These are phyloP conservation scores for Ogataea hybrid DNA, from an alignment of 1,139 yeast genomes.

Conservation along the genomic window DNA sequence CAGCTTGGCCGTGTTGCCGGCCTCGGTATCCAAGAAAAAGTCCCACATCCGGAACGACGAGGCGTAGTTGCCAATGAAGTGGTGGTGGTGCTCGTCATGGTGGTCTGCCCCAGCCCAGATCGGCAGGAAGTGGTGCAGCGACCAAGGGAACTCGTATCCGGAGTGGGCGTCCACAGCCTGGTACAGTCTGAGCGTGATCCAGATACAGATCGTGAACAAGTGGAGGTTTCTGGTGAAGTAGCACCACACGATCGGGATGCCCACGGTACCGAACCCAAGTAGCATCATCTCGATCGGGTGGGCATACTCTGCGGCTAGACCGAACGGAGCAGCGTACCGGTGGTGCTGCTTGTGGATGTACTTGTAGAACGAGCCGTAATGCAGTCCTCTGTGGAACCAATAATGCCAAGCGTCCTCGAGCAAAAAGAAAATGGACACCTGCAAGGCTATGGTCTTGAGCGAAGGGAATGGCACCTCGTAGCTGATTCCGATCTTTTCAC, in stretches of 20 bases:
- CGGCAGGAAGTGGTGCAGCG: slow-evolving; percentile 85
- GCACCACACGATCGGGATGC: slow-evolving; percentile 76
- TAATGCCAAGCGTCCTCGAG: slow-evolving; percentile 96
- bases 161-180: slow-evolving; percentile 98
- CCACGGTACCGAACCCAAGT: slow-evolving; percentile 92
- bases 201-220: slow-evolving; percentile 74
- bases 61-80: slow-evolving; percentile 90
- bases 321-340: slow-evolving; percentile 96
- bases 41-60: slow-evolving; percentile 94
- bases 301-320: slow-evolving; percentile 94
- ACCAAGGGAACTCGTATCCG: slow-evolving; percentile 97
- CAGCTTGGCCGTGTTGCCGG: too few species aligned
- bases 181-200: slow-evolving; percentile 86
- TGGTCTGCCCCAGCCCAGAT: slow-evolving; percentile 99
- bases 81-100: slow-evolving; percentile 95
- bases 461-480: too few species aligned
- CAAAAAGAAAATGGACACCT: slow-evolving; percentile 72
- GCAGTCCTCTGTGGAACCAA: slow-evolving; percentile 88
- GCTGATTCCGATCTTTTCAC: too few species aligned
- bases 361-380: slow-evolving; percentile 81
- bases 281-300: slow-evolving; percentile 92
- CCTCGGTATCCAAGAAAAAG: too few species aligned
- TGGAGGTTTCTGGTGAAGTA: slow-evolving; percentile 69
- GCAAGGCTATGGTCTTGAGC: slow-evolving; percentile 54
- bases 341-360: slow-evolving; percentile 95